Base-by-base conservation (phyloP, 2,329 filamentous ascomycete species). In the Hirsutella thompsonii region DNA sequence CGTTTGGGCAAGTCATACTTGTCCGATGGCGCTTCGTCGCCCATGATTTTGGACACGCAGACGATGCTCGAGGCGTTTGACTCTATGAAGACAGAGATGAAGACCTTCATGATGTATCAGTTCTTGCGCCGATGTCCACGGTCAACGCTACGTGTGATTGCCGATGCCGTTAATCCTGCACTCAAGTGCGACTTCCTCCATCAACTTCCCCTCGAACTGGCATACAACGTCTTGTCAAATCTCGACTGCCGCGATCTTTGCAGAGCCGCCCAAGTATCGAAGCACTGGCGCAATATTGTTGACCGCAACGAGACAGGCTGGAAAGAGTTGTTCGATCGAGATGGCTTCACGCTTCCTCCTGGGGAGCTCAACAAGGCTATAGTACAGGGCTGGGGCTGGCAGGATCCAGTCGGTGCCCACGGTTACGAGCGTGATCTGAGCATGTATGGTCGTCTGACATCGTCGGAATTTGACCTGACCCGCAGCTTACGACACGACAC, bases 21-120 rank as follows among this genome's bases (percentile, higher is more conserved):
- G 1, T 29, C 20, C 14, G 41, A 46, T 20, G 44, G 44, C 14
- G 30, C 44, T 2, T 53, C 57, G 13, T 35, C 44, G 1, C 53
- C 57, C 1, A 44, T 57, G n/a, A 59, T 90, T 18, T 74, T 89
- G 62, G 85, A 93, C 52, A 83, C 90, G n/a, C 84, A 84, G 8
- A 76, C 72, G 14, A 85, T 98, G 70, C 66, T 98, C 14, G 84
- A 94, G 51, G 80, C 81, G 2, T 98, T 96, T 52, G 90, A 96
- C 57, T 76, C 83, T 6, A 83, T 98, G 72, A 88, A 90, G 2
- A 78, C 84, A 36, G 83, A 92, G 52, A 79, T 98, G 74, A 92
- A 98, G 63, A 84, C 83, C 0, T 94, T 94, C 56, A 81, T 98
- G 63, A 94, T 98, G 79, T 96, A 93, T 57, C 90, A 98, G 56